Percentiles rank a stretch among this genome's conserved stretches.
Evolutionary conservation across 208 protist species (phyloP).

Genomic region (Acanthamoeba lenticulata): DNA sequence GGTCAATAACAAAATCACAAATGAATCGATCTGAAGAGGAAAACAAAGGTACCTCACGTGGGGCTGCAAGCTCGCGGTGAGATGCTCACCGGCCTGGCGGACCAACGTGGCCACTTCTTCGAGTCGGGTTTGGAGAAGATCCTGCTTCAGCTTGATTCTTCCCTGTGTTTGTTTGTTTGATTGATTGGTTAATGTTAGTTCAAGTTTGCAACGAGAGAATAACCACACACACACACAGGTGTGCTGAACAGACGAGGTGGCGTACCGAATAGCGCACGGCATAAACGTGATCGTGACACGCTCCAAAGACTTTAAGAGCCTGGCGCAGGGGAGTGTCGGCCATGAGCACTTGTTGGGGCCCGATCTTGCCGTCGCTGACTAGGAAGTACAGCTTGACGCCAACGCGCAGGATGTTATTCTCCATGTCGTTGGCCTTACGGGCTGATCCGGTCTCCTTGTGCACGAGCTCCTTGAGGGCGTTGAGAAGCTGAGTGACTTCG

Average conservation of each 20-base stretch:
- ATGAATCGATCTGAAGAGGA: no score
- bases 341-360: neutral
- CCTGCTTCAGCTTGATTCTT: neutral
- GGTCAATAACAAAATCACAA: no score
- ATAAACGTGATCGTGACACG: neutral
- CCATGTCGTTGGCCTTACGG: conserved; percentile 8
- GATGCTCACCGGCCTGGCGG: neutral
- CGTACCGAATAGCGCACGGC: neutral
- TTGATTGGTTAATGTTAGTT: neutral
- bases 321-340: neutral
- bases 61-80: neutral
- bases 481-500: neutral
- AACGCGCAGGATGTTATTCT: conserved; percentile 11
- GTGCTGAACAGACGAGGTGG: neutral
- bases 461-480: conserved; percentile 8
- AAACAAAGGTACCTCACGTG: neutral
- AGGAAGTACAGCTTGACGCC: conserved; percentile 38
- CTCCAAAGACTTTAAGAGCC: neutral
- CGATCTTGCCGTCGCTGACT: neutral
- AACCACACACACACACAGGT: no score
- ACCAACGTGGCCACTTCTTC: conserved; percentile 4
- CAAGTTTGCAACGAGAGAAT: neutral
- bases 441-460: conserved; percentile 5
- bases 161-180: neutral
- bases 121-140: neutral